Base-by-base conservation (phyloP, 148 eudicot genomes). In the Hydrangea macrophylla region DNA sequence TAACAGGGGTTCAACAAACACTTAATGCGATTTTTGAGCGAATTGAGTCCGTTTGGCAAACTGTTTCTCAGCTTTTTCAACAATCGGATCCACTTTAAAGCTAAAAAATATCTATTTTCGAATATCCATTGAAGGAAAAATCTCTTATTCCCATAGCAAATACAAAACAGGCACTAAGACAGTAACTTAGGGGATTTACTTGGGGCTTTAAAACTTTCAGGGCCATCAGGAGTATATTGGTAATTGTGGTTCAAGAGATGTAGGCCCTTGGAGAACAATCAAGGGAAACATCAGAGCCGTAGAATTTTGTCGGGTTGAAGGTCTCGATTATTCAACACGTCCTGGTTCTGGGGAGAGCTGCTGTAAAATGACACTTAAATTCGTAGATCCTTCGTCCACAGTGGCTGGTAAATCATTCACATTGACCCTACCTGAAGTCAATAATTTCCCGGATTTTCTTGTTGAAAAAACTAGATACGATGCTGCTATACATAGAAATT, bases 291-390 rank as follows among this genome's bases (percentile, higher is more conserved):
- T 94, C 64, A 73, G 92, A 75, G 84, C 89, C 23, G 97, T 88
- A 32, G 98, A 94, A 77, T 84, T 85, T 83, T 94, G 98, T 73
- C 81, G 74, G 69, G 86, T 94, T 33, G 60, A 62, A 50, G 85
- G 74, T 24, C 84, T 94, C 1, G 88, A 86, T 37, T 94, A 88
- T 67, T 67, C 90, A 40, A 68, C 81, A 33, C 82, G 70, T 70
- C 70, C 89, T 8, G 98, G 98, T 58, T 94, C 98, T 45, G 98
- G 98, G 40, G 98, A 94, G 55, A 86, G 93, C 80, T 88, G 98
- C 74, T 90, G 97, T 74, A 94, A 84, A 87, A 78, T 94, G 83
- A 90, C 75, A 22, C 86, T 90, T 26, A 75, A 81, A 70, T 91
- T 90, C 33, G 73, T 77, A 42, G 97, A 88, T 60, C 84, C 85